Evolutionary conservation across 495 filamentous ascomycete species (phyloP), one percentile per base, ranked within the genome.

Genomic region (Tuber umbilicatum): DNA sequence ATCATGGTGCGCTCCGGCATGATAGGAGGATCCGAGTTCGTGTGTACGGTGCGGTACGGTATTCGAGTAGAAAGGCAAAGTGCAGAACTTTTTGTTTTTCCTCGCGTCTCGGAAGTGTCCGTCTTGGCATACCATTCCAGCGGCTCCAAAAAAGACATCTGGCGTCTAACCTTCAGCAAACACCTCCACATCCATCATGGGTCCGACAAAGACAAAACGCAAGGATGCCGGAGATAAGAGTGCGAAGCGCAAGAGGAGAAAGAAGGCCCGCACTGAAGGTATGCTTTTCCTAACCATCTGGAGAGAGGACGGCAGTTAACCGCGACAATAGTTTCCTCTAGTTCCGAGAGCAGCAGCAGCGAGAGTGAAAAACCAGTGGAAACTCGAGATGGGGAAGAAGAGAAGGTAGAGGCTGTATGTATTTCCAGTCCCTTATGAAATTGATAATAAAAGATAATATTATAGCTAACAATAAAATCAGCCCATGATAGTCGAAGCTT

Each of bases 261-360:
- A 69, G 60, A 81, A 81, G 75, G 72, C 79, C 23, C 77, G 79
- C 68, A 81, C 78, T 47, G 79, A 81, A 69, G 79, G 79, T 81
- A 78, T n/a, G 47, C 40, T 23, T 70, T 71, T n/a, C 21, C 17
- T 14, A 16, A n/a, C 10, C 39, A 71, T 21, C 10, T 5, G 60
- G n/a, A 74, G 64, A 23, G 27, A 41, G 27, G 35, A 41, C 40
- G n/a, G 41, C 39, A 40, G 43, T 27, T 40, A 72, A 68, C n/a
- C 38, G 50, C 23, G 39, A 31, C 37, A 42, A 27, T 27, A 71
- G 73, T 74, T 40, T 39, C 41, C 23, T 70, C 69, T 10, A 43
- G 35, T 27, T 70, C 69, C 38, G 10, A 75, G 21, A 81, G 78
- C 35, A 70, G 37, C 21, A 70, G 55, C 37, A 73, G 67, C 31